Base-by-base conservation (phyloP, 1,284 basidiomycete species). In the Puccinia polysora region DNA sequence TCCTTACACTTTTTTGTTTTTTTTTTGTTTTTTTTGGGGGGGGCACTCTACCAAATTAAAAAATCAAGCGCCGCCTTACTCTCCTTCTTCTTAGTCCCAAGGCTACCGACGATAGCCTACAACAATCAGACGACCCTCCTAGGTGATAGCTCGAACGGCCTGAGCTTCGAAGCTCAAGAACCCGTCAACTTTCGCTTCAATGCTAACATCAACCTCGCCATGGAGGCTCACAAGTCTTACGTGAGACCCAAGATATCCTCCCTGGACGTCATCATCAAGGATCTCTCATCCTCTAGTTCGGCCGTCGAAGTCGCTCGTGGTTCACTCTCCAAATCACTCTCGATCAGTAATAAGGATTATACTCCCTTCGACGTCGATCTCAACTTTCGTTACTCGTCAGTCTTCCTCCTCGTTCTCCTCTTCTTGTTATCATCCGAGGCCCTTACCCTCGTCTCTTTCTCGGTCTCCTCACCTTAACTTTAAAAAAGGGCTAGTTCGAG, bases 231-330 rank as follows among this genome's bases (percentile, higher is more conserved):
- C 25, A 36, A 6, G 12, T 69, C 65, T 4, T 59, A 58, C 43
- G 38, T 69, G 4, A 12, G 36, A 18, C 65, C 65, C 2, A 45
- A 59, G 20, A 55, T 47, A 4, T 6, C 3, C 1, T 15, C 28
- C 12, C n/a, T 69, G 5, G 10, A 25, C 0, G 65, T 69, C 23
- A 59, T 59, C 36, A 56, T 69, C 34, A 36, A 59, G 28, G 65
- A 69, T 47, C n/a, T 69, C 0, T 47, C 52, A 15, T 40, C 64
- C 2, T 2, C 65, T 32, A 32, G 43, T 32, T 4, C 20, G 4
- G 53, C 65, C 10, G 43, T 69, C 40, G 53, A 69, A 14, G 55
- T 69, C 25, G 65, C 36, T 8, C 23, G 65, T 2, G 65, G 65
- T 5, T 47, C 36, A 3, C 23, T 6, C 5, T 12, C 20, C 43